Conservation (phyloP, 1,284 basidiomycete species). For the Leccinum pachyderme region DNA sequence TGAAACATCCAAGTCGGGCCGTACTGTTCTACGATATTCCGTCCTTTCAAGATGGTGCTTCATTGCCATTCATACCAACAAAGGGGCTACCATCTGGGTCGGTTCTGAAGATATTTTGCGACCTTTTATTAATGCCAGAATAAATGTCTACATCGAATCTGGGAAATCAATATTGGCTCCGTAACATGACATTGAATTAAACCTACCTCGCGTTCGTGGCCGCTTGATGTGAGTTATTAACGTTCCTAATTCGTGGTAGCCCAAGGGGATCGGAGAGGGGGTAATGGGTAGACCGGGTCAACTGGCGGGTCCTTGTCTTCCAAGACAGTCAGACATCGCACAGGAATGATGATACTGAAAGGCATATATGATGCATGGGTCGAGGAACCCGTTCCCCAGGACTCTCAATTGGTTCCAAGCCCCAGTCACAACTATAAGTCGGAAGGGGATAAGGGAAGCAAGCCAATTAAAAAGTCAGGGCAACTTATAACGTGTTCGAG, state of each 20-base stretch:
- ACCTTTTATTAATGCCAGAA: background rate
- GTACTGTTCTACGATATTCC: no score
- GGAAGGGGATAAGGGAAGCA: no score
- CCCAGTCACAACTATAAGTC: no score
- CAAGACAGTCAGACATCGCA: background rate
- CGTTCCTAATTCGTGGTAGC: background rate
- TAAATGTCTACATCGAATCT: no score
- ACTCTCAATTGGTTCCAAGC: no score
- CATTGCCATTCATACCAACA: background rate
- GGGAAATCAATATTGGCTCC: background rate
- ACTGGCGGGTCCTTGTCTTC: background rate
- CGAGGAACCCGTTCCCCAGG: no score
- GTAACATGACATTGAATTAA: conserved; percentile 6
- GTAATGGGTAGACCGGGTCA: conserved; percentile 5
- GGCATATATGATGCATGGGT: background rate
- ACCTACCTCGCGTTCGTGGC: conserved; percentile 7
- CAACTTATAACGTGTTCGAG: no score
- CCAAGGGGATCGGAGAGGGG: background rate
- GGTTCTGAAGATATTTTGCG: background rate
- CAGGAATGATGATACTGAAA: no score
- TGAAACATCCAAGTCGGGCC: background rate
- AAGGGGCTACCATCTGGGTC: background rate
- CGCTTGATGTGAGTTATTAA: conserved; percentile 16
- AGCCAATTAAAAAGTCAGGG: no score
- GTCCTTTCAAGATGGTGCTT: background rate